These are phyloP conservation scores for Eucalyptus cloeziana DNA, from an alignment of 345 rosid species.

Conservation along the genomic window DNA sequence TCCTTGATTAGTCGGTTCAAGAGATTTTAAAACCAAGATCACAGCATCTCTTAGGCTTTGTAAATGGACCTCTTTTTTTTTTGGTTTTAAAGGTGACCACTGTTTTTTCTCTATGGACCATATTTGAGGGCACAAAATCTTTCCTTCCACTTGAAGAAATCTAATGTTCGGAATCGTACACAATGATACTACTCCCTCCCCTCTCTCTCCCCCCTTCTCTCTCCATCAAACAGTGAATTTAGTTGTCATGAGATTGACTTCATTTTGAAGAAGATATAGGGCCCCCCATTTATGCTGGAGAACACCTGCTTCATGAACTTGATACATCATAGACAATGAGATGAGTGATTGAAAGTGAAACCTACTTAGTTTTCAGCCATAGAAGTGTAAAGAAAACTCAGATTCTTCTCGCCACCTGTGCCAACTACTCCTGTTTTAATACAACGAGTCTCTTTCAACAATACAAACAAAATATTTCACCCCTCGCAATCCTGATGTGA, in stretches of 20 bases:
- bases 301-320: too few species aligned
- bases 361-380: background rate
- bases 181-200: background rate
- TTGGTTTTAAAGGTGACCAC: background rate
- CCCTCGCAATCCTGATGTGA: background rate
- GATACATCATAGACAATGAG: background rate
- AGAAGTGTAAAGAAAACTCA: background rate
- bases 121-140: background rate
- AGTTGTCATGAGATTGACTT: background rate
- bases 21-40: background rate
- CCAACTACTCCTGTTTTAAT: background rate
- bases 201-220: background rate
- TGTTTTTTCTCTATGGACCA: background rate
- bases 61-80: background rate
- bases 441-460: background rate
- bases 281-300: background rate
- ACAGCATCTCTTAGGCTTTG: background rate
- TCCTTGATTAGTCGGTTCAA: background rate
- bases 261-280: background rate
- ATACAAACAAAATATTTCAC: background rate
- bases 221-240: background rate
- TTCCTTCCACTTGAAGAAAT: background rate
- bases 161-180: background rate
- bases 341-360: background rate
- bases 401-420: background rate